A percentile compares a stretch with the other conserved stretches of the same genome.
These are phyloP conservation scores for Atractiella rhizophila DNA, from an alignment of 768 basidiomycete species.

Conservation along the genomic window DNA sequence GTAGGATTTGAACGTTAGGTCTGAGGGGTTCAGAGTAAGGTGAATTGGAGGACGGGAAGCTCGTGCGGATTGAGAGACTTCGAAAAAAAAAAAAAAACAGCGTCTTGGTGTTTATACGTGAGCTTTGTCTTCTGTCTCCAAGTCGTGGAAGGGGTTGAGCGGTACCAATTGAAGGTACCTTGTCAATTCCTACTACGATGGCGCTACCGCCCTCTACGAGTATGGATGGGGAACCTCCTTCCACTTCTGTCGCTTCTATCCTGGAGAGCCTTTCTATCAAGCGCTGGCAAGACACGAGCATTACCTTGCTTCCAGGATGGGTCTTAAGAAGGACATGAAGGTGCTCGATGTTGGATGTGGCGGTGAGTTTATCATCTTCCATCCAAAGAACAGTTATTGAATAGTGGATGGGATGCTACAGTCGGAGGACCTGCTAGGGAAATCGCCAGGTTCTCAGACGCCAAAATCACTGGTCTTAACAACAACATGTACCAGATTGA, in stretches of 20 bases:
- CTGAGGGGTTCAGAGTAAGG: conserved; percentile 65
- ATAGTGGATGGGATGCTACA: too few relatives aligned
- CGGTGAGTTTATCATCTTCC: too few relatives aligned
- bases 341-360: conserved; percentile 97
- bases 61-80: conserved; percentile 46
- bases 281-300: conserved; percentile 72
- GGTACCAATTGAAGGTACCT: not conserved
- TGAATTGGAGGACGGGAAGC: conserved; percentile 69
- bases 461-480: conserved; percentile 52
- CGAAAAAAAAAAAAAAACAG: not conserved
- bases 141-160: too few relatives aligned
- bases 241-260: conserved; percentile 45
- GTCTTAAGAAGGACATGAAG: conserved; percentile 63
- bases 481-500: conserved; percentile 89
- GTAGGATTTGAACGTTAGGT: conserved; percentile 61
- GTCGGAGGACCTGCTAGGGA: conserved; percentile 91
- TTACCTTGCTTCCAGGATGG: conserved; percentile 73
- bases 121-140: not conserved
- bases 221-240: conserved; percentile 43
- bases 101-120: not conserved
- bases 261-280: conserved; percentile 33
- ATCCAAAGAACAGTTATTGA: too few relatives aligned
- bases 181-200: not conserved
- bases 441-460: conserved; percentile 75
- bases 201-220: conserved; percentile 61